Evolutionary conservation across 305 asterid species (phyloP).

Genomic region (Ruellia speciosa): DNA sequence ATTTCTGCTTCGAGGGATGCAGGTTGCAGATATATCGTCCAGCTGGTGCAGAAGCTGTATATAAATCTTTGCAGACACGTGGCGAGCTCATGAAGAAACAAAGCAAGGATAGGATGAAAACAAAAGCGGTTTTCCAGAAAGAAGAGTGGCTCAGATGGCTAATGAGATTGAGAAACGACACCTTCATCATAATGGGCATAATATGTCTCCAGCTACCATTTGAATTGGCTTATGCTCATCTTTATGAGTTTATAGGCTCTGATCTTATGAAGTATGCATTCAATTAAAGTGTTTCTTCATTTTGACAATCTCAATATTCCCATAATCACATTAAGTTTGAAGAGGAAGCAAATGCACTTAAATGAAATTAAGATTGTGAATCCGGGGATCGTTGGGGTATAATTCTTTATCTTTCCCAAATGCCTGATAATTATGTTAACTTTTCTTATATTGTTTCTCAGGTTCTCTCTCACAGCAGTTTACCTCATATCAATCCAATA

Average conservation of each 20-base stretch:
- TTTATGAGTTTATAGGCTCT: constrained; percentile 52
- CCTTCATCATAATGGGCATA: constrained; percentile 59
- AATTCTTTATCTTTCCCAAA: background rate
- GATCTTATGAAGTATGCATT: constrained; percentile 66
- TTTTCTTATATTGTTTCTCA: constrained; percentile 27
- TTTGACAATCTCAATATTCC: background rate
- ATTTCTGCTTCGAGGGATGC: constrained; percentile 17
- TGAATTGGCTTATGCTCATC: constrained; percentile 89
- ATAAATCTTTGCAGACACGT: constrained; percentile 33
- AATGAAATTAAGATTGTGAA: background rate
- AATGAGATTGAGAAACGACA: constrained; percentile 86
- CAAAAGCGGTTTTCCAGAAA: constrained; percentile 58
- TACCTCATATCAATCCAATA: constrained; percentile 84
- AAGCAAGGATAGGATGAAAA: constrained; percentile 43
- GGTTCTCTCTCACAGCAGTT: constrained; percentile 66
- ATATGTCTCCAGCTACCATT: constrained; percentile 92
- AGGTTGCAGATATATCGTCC: constrained; percentile 72
- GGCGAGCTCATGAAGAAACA: constrained; percentile 47
- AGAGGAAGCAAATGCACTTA: background rate
- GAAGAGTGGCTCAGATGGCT: constrained; percentile 89
- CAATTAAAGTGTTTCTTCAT: constrained; percentile 4
- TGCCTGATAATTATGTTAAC: background rate
- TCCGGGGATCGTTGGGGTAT: background rate
- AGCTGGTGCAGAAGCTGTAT: constrained; percentile 41
- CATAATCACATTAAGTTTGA: background rate